Conservation (phyloP, 192 early-diverging fungal genomes). For the Coemansia sp. region DNA sequence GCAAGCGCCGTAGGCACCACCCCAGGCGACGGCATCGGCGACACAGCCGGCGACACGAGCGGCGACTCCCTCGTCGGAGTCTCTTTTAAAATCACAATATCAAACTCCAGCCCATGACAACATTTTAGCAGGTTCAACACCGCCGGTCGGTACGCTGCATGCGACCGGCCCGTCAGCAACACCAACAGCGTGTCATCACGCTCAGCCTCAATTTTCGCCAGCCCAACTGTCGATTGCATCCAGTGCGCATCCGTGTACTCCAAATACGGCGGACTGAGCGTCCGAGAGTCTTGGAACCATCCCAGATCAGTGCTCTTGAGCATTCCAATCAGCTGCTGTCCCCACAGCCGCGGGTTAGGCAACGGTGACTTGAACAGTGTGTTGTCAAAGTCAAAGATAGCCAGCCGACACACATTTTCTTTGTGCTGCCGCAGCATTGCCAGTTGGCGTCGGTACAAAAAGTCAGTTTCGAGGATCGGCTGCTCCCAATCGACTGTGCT, state of each 20-base stretch:
- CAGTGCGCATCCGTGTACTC: constrained; percentile 38
- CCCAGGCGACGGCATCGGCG: constrained; percentile 3
- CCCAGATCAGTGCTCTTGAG: constrained; percentile 59
- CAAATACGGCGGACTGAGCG: constrained; percentile 53
- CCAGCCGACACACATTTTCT: constrained; percentile 27
- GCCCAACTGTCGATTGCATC: constrained; percentile 21
- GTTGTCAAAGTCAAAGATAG: constrained; percentile 69
- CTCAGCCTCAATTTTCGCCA: constrained; percentile 13
- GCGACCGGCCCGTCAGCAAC: constrained; percentile 52
- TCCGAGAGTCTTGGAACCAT: constrained; percentile 64
- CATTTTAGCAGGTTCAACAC: constrained; percentile 41
- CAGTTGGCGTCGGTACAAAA: constrained; percentile 48
- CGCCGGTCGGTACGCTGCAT: constrained; percentile 42
- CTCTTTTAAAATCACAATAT: constrained; percentile 60
- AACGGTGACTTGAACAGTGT: constrained; percentile 64
- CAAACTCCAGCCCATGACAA: constrained; percentile 50
- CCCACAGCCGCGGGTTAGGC: constrained; percentile 64
- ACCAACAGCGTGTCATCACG: constrained; percentile 39
- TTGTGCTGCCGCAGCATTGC: constrained; percentile 32
- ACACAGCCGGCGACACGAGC: constrained; percentile 13
- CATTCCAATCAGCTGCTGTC: constrained; percentile 54
- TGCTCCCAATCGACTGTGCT: constrained; percentile 41
- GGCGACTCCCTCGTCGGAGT: constrained; percentile 41
- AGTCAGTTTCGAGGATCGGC: constrained; percentile 36
- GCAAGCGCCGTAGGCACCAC: constrained; percentile 18